Conservation (phyloP, 257 asterid genomes). For the Solanum pinnatisectum region DNA sequence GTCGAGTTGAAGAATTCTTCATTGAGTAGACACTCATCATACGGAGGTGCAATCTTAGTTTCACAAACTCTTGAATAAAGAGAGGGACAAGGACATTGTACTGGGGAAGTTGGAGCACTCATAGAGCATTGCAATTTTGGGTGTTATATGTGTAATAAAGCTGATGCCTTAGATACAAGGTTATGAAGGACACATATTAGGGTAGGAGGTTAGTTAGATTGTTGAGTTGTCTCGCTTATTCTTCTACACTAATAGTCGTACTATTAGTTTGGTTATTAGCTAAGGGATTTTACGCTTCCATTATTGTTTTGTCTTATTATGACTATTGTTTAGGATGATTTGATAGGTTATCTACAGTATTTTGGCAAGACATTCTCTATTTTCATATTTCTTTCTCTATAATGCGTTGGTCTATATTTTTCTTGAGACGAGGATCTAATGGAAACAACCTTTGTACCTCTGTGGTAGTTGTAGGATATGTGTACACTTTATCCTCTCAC, state of each 20-base stretch:
- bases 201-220: no score
- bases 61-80: background rate
- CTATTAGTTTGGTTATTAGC: no score
- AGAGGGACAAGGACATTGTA: background rate
- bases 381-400: background rate
- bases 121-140: background rate
- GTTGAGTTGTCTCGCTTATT: no score
- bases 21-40: background rate
- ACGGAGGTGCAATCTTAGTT: background rate
- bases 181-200: no score
- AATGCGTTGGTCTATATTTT: background rate
- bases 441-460: no score
- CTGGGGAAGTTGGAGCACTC: background rate
- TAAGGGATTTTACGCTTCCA: background rate
- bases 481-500: background rate
- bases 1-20: background rate
- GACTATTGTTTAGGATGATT: background rate
- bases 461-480: no score
- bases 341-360: background rate
- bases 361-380: no score
- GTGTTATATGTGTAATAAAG: background rate
- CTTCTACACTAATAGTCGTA: no score
- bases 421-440: background rate
- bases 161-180: background rate
- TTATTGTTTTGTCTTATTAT: no score